A percentile compares a stretch with the other conserved stretches of the same genome.
Conservation (phyloP, 1,139 yeast species). For the Tardiomyces depauwii region DNA sequence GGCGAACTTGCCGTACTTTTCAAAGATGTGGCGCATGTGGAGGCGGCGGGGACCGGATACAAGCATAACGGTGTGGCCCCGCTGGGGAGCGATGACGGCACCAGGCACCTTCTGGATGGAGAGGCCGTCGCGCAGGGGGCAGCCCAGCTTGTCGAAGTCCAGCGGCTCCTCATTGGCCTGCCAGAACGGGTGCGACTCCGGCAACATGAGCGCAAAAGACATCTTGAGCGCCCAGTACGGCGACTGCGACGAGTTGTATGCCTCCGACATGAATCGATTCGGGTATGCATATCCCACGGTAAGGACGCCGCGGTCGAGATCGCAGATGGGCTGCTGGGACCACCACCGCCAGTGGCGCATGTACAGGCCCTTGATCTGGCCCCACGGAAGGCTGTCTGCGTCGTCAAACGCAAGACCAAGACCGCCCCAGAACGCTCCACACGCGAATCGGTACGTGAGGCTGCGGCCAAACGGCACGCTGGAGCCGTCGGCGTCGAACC, state of each 20-base stretch:
- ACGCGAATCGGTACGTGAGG: constrained; percentile 22
- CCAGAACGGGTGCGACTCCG: constrained; percentile 18
- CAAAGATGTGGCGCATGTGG: constrained; percentile 15
- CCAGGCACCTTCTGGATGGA: constrained; percentile 12
- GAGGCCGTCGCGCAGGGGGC: constrained; percentile 2
- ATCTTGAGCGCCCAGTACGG: constrained; percentile 25
- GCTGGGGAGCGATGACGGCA: constrained; percentile 18
- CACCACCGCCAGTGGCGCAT: constrained; percentile 23
- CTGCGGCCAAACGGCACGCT: constrained; percentile 23
- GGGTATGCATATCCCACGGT: constrained; percentile 24
- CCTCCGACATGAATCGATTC: constrained; percentile 20
- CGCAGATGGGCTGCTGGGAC: constrained; percentile 20
- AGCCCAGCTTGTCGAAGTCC: neutral
- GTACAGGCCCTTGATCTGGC: constrained; percentile 20
- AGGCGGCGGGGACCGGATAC: constrained; percentile 21
- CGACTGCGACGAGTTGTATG: constrained; percentile 23
- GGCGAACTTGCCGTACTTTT: constrained; percentile 25
- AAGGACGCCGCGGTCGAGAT: constrained; percentile 14
- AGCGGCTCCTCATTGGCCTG: constrained; percentile 6
- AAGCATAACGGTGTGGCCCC: constrained; percentile 18
- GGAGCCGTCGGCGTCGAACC: constrained; percentile 21
- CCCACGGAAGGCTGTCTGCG: constrained; percentile 12
- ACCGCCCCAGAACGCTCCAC: constrained; percentile 23
- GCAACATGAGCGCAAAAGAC: constrained; percentile 12
- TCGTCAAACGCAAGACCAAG: constrained; percentile 16